Evolutionary conservation across 345 rosid species (phyloP).

Genomic region (Pistacia integerrima): DNA sequence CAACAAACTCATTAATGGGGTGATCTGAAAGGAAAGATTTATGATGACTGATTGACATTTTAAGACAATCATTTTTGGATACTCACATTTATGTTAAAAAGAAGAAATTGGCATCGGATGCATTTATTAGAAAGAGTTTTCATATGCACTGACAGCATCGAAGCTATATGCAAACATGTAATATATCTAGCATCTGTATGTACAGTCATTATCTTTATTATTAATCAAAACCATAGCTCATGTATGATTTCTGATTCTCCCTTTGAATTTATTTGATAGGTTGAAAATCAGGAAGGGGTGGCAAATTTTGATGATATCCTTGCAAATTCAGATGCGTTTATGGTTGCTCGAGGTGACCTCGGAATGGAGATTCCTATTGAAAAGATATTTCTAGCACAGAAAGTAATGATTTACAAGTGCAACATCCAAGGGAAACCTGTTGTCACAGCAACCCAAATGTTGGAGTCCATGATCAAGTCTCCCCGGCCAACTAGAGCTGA

Average conservation of each 20-base stretch:
- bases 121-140: neutral
- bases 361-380: constrained; percentile 99
- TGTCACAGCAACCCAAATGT: constrained; percentile 87
- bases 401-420: constrained; percentile 98
- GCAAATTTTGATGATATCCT: constrained; percentile 94
- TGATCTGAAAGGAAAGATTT: neutral
- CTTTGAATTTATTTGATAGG: constrained; percentile 40
- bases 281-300: constrained; percentile 98
- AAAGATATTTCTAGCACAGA: constrained; percentile 95
- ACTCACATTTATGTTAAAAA: neutral
- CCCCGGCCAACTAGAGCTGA: constrained; percentile 98
- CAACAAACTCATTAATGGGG: neutral
- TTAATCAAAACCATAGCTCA: neutral
- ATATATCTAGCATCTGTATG: neutral
- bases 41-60: neutral
- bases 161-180: neutral
- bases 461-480: constrained; percentile 97
- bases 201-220: neutral
- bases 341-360: constrained; percentile 98
- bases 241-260: neutral
- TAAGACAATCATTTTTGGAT: neutral
- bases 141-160: neutral
- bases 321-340: constrained; percentile 87
- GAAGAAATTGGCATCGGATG: neutral
- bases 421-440: constrained; percentile 97